Conservation (phyloP, 306 rosid genomes). For the Cicer arietinum region DNA sequence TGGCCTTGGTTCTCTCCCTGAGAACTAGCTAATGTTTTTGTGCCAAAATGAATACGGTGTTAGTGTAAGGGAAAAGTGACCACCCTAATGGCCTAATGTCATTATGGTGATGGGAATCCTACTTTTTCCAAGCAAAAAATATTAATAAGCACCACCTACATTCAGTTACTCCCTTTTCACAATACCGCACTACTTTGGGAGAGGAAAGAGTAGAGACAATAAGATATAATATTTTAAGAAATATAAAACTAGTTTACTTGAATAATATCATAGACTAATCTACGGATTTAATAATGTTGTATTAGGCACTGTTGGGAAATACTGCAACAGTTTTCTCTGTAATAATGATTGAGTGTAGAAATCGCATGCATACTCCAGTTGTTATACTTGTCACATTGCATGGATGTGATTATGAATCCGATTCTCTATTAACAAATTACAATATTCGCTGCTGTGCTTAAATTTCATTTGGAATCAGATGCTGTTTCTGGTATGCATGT, state of each 20-base stretch:
- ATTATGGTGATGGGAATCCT: slow-evolving; percentile 30
- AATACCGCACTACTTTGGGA: slow-evolving; percentile 7
- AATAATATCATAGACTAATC: neutral
- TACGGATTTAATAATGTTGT: neutral
- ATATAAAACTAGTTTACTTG: slow-evolving; percentile 7
- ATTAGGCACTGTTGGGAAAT: slow-evolving; percentile 3
- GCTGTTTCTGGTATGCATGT: slow-evolving; percentile 41
- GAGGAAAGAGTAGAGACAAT: neutral
- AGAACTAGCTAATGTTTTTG: slow-evolving; percentile 18
- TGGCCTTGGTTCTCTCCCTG: slow-evolving; percentile 26
- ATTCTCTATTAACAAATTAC: slow-evolving; percentile 58
- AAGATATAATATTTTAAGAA: slow-evolving; percentile 2
- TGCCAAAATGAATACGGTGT: neutral
- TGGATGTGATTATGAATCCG: slow-evolving; percentile 44
- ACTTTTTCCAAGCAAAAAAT: slow-evolving; percentile 27
- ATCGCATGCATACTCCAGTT: slow-evolving; percentile 35
- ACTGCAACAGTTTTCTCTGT: neutral
- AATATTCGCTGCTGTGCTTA: slow-evolving; percentile 42
- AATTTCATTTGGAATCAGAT: slow-evolving; percentile 56
- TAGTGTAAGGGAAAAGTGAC: slow-evolving; percentile 20
- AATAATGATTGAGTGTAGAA: slow-evolving; percentile 2
- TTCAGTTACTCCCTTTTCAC: neutral
- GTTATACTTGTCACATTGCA: slow-evolving; percentile 34
- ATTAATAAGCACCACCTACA: slow-evolving; percentile 1
- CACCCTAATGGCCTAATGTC: slow-evolving; percentile 29